Conservation (phyloP, 2,329 filamentous ascomycete genomes). For the Pseudogymnoascus sp. region DNA sequence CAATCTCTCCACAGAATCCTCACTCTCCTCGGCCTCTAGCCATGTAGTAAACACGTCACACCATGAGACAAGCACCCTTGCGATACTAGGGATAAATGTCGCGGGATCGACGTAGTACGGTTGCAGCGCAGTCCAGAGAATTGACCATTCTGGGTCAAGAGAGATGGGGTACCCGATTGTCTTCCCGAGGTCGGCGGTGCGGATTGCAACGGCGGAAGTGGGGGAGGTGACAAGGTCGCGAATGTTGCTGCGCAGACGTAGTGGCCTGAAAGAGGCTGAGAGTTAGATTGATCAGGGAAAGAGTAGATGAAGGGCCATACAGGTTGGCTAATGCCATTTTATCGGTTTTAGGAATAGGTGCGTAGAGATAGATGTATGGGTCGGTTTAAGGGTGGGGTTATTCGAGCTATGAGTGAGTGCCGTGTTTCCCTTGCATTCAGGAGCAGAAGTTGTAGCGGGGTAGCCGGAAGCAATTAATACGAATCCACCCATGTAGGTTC, state of each 20-base stretch:
- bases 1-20: slow-evolving; percentile 36
- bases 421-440: not conserved
- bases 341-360: not conserved
- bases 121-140: slow-evolving; percentile 33
- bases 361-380: not conserved
- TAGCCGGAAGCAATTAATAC: not conserved
- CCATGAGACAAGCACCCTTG: slow-evolving; percentile 34
- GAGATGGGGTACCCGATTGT: slow-evolving; percentile 33
- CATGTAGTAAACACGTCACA: slow-evolving; percentile 32
- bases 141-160: slow-evolving; percentile 37
- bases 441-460: not conserved
- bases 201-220: slow-evolving; percentile 9
- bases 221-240: slow-evolving; percentile 16
- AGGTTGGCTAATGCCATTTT: not conserved
- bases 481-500: not conserved
- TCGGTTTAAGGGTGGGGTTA: not conserved
- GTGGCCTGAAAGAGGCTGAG: slow-evolving; percentile 11
- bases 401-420: not conserved
- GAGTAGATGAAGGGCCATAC: not conserved
- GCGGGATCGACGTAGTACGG: slow-evolving; percentile 33
- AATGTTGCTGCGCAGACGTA: slow-evolving; percentile 16
- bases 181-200: slow-evolving; percentile 10
- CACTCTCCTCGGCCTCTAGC: slow-evolving; percentile 34
- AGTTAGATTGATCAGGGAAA: not conserved
- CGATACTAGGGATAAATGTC: slow-evolving; percentile 31